Evolutionary conservation across 2,329 filamentous ascomycete genomes (phyloP).

Genomic region (Malbranchea zuffiana): DNA sequence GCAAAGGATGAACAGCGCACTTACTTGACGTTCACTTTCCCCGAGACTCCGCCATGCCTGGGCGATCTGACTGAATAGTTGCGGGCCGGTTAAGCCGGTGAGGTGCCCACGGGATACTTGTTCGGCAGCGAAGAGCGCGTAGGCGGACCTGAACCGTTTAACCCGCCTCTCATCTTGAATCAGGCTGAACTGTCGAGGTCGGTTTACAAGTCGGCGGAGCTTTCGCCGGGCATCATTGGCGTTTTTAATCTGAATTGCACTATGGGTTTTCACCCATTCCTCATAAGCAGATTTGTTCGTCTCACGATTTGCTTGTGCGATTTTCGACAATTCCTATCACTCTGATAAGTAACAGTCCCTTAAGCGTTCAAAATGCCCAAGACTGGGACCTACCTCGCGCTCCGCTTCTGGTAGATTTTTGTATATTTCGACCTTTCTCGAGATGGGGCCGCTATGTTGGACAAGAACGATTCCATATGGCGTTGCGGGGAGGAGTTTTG

Average conservation of each 20-base stretch:
- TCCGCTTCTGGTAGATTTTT: constrained; percentile 25
- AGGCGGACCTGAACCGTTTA: constrained; percentile 34
- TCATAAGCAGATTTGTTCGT: constrained; percentile 37
- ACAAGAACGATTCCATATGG: constrained; percentile 19
- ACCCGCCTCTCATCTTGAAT: constrained; percentile 47
- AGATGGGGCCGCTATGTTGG: constrained; percentile 13
- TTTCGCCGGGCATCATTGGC: constrained; percentile 48
- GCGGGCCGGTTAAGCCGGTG: constrained; percentile 32
- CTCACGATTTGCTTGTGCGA: constrained; percentile 38
- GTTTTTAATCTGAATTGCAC: constrained; percentile 45
- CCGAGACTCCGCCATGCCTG: constrained; percentile 27
- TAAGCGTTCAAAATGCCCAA: background rate
- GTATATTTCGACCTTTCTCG: constrained; percentile 20
- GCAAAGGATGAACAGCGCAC: constrained; percentile 2
- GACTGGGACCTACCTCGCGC: constrained; percentile 30
- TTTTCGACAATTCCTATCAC: constrained; percentile 43
- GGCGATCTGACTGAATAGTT: constrained; percentile 21
- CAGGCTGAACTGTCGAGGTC: constrained; percentile 12
- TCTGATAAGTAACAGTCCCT: background rate
- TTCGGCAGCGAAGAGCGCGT: constrained; percentile 31
- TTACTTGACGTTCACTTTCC: constrained; percentile 20
- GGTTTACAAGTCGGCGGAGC: constrained; percentile 20
- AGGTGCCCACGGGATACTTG: constrained; percentile 40
- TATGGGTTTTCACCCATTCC: constrained; percentile 45
- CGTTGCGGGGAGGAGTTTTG: constrained; percentile 25